A percentile compares a stretch with the other conserved stretches of the same genome.
phyloP scores from a whole-genome alignment of 495 filamentous ascomycete species.

The Parathielavia appendiculata region DNA sequence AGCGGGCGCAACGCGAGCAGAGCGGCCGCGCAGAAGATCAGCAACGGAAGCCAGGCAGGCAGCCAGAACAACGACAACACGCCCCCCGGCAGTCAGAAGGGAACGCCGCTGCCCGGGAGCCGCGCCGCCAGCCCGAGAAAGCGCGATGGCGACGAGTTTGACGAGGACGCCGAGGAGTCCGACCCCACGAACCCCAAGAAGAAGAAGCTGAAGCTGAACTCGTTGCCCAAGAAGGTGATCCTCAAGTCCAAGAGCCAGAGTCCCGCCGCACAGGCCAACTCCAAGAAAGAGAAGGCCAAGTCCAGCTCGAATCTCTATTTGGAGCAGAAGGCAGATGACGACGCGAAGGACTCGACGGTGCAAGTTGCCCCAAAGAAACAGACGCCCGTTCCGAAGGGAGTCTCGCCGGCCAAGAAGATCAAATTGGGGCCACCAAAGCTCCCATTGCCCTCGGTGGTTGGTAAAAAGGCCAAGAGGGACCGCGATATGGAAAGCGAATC shows the following conservation, averaged over 20 bases:
- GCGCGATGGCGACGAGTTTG: conserved; percentile 45
- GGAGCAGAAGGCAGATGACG: conserved; percentile 40
- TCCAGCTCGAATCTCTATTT: conserved; percentile 35
- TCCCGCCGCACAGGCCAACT: conserved; percentile 11
- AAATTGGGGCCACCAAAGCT: conserved; percentile 39
- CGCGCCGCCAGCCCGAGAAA: conserved; percentile 47
- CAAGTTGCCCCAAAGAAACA: conserved; percentile 44
- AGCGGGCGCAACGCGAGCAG: conserved; percentile 63
- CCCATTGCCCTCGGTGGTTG: conserved; percentile 31
- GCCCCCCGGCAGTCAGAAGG: conserved; percentile 53
- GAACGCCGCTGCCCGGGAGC: conserved; percentile 52
- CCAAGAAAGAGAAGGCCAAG: conserved; percentile 47
- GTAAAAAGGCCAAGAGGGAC: conserved; percentile 39
- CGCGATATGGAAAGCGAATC: conserved; percentile 47
- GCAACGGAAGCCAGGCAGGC: conserved; percentile 44
- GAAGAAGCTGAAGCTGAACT: conserved; percentile 42
- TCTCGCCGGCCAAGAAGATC: conserved; percentile 45
- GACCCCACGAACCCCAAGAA: conserved; percentile 48
- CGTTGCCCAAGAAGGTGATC: conserved; percentile 43
- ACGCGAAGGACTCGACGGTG: conserved; percentile 36
- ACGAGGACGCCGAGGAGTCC: conserved; percentile 48
- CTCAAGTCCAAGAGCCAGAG: conserved; percentile 44
- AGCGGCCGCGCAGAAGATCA: conserved; percentile 51
- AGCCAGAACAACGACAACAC: conserved; percentile 49
- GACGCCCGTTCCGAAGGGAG: conserved; percentile 30